These are phyloP conservation scores for Microbotryum lychnidis-dioicae DNA, from an alignment of 1,284 basidiomycete genomes.

Conservation along the genomic window DNA sequence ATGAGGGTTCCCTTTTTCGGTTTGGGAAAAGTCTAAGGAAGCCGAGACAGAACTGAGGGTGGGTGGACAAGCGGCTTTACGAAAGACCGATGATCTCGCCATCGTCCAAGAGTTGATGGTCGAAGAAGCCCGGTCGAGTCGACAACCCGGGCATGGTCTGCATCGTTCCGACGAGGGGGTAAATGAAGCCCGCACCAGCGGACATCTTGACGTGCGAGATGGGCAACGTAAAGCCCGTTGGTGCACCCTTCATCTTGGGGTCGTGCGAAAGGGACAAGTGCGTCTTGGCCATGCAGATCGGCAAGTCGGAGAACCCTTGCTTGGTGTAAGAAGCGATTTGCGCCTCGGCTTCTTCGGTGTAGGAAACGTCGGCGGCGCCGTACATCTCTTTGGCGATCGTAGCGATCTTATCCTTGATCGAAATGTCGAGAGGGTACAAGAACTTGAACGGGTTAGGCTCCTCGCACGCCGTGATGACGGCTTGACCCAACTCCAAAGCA, in stretches of 20 bases:
- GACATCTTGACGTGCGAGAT: conserved; percentile 82
- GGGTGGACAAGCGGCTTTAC: conserved; percentile 11
- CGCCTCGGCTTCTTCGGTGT: conserved; percentile 59
- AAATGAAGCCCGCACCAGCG: conserved; percentile 92
- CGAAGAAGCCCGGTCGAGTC: conserved; percentile 63
- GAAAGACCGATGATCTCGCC: conserved; percentile 42
- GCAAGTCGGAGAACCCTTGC: conserved; percentile 73
- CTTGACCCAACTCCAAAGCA: conserved; percentile 75
- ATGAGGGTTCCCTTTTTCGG: too few relatives aligned
- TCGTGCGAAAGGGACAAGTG: conserved; percentile 94
- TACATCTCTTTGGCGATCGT: conserved; percentile 85
- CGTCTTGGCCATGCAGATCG: conserved; percentile 76
- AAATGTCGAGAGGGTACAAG: conserved; percentile 65
- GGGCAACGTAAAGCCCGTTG: conserved; percentile 83
- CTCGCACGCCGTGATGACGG: conserved; percentile 67
- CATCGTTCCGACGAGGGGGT: conserved; percentile 68
- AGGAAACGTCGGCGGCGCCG: conserved; percentile 71
- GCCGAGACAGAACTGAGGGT: too few relatives aligned
- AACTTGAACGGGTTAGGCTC: conserved; percentile 74
- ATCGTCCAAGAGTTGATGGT: conserved; percentile 33
- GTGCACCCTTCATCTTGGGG: conserved; percentile 81
- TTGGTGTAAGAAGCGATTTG: conserved; percentile 87
- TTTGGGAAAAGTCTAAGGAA: too few relatives aligned
- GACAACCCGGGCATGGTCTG: conserved; percentile 96
- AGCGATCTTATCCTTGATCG: conserved; percentile 78